Percentiles rank a stretch among this genome's conserved stretches.
Conservation (phyloP, 768 basidiomycete genomes). For the Mycena belliarum region DNA sequence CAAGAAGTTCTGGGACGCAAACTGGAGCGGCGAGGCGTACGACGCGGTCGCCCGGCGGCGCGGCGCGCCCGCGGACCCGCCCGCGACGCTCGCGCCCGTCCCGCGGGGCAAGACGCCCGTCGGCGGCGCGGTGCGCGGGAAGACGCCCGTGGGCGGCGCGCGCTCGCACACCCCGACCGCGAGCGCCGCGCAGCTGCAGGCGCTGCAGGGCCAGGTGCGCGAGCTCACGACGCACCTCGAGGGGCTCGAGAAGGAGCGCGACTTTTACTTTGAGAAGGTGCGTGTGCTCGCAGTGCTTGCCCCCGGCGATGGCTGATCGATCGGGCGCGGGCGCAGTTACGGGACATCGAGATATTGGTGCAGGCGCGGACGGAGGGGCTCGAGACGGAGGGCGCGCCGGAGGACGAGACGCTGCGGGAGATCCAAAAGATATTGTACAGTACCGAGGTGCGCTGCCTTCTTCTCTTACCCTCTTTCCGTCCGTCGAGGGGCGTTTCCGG, state of each 20-base stretch:
- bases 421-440: slow-evolving; percentile 95
- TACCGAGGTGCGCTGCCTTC: slow-evolving; percentile 70
- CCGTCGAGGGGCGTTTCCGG: not conserved
- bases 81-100: slow-evolving; percentile 7
- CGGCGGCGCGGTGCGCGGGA: slow-evolving; percentile 59
- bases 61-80: slow-evolving; percentile 45
- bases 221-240: slow-evolving; percentile 84
- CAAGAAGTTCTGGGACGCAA: slow-evolving; percentile 92
- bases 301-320: not conserved
- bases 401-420: slow-evolving; percentile 63
- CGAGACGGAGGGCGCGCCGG: slow-evolving; percentile 51
- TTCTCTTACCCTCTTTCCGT: not conserved
- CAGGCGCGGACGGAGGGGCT: slow-evolving; percentile 73
- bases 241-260: slow-evolving; percentile 93
- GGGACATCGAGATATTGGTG: slow-evolving; percentile 93
- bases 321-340: slow-evolving; percentile 54
- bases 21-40: slow-evolving; percentile 7
- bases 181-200: slow-evolving; percentile 63
- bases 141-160: slow-evolving; percentile 56
- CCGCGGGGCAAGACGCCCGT: not conserved
- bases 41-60: slow-evolving; percentile 70
- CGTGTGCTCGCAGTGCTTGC: not conserved
- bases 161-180: slow-evolving; percentile 52
- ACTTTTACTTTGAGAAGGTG: slow-evolving; percentile 99
- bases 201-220: slow-evolving; percentile 65